Conservation (phyloP, 371 early-diverging fungal genomes). For the Amoeboaphelidium protococcarum region DNA sequence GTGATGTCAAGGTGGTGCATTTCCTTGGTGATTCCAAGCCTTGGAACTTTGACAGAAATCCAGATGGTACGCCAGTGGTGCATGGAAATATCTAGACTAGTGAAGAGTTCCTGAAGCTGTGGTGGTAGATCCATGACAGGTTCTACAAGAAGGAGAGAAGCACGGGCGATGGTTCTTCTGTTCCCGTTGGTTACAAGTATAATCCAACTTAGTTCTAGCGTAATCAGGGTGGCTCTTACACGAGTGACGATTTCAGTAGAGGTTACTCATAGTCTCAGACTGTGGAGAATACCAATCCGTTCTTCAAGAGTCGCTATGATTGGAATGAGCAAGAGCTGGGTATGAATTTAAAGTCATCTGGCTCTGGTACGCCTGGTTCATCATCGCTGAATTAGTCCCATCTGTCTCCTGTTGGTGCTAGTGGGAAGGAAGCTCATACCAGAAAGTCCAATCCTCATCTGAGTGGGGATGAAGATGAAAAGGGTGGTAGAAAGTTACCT, state of each 20-base stretch:
- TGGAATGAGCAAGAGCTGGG: background rate
- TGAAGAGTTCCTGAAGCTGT: conserved; percentile 21
- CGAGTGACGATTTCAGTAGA: background rate
- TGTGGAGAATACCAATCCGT: background rate
- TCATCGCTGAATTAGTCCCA: too few relatives aligned
- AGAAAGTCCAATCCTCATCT: too few relatives aligned
- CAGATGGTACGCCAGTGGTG: conserved; percentile 24
- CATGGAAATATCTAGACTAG: conserved; percentile 18
- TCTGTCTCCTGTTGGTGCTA: too few relatives aligned
- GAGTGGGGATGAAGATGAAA: too few relatives aligned
- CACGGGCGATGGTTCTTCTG: too few relatives aligned
- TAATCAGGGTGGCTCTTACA: background rate
- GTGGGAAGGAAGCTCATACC: too few relatives aligned
- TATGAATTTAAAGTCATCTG: too few relatives aligned
- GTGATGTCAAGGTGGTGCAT: conserved; percentile 47
- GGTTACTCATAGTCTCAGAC: background rate
- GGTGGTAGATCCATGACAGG: conserved; percentile 43
- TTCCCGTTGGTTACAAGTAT: background rate
- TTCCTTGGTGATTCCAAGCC: conserved; percentile 75
- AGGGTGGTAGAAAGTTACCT: too few relatives aligned
- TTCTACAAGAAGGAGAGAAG: too few relatives aligned
- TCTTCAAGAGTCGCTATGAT: background rate
- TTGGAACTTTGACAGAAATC: conserved; percentile 38
- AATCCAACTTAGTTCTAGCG: background rate
- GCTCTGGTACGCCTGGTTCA: too few relatives aligned